These are phyloP conservation scores for Plasmodium cynomolgi DNA, from an alignment of 169 alveolate species.

Conservation along the genomic window DNA sequence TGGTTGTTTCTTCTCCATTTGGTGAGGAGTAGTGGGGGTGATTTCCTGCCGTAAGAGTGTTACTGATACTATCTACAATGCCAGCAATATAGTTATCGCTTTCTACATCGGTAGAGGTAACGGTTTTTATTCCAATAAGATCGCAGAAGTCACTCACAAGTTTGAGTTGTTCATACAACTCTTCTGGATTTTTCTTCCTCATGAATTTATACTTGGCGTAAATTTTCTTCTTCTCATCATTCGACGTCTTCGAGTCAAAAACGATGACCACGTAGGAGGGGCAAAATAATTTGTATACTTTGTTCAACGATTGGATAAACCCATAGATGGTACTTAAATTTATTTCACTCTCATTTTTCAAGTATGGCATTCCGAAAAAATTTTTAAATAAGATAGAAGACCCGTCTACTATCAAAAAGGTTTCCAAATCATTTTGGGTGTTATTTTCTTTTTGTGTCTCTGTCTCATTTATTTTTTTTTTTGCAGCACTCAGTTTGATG, in stretches of 20 bases:
- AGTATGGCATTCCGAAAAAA: slow-evolving; percentile 84
- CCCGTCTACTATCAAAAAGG: slow-evolving; percentile 82
- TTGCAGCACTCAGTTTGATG: not conserved
- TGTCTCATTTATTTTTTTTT: not conserved
- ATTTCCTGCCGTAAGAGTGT: slow-evolving; percentile 8
- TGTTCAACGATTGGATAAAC: slow-evolving; percentile 82
- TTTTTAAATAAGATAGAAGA: slow-evolving; percentile 84
- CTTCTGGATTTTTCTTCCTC: slow-evolving; percentile 79
- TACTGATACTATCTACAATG: slow-evolving; percentile 75
- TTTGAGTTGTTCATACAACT: slow-evolving; percentile 80
- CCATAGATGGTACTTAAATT: slow-evolving; percentile 84
- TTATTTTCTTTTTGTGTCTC: not conserved
- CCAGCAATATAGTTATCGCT: slow-evolving; percentile 84
- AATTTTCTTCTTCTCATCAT: slow-evolving; percentile 79
- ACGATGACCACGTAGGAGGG: slow-evolving; percentile 82
- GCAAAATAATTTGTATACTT: slow-evolving; percentile 76
- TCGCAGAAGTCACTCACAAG: slow-evolving; percentile 83
- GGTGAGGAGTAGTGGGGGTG: not conserved
- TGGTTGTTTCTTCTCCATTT: slow-evolving; percentile 4
- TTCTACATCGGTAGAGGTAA: slow-evolving; percentile 78
- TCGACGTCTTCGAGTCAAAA: slow-evolving; percentile 85
- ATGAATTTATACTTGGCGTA: slow-evolving; percentile 84
- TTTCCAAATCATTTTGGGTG: slow-evolving; percentile 8
- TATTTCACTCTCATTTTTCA: slow-evolving; percentile 80
- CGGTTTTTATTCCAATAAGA: slow-evolving; percentile 80